Conservation (phyloP, 164 flowering plant genomes). For the Annona cherimola region DNA sequence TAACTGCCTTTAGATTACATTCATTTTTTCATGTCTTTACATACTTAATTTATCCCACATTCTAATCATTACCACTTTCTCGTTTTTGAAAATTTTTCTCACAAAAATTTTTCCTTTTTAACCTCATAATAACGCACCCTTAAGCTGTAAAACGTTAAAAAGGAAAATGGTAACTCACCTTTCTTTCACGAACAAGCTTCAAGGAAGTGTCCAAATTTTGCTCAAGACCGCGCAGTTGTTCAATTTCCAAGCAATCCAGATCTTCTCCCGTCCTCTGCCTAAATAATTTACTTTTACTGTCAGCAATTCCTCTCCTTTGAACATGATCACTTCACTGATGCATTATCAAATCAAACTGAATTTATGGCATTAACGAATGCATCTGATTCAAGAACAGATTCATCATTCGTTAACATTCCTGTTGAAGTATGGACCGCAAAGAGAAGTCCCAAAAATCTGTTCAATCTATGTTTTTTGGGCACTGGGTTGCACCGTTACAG, state of each 20-base stretch:
- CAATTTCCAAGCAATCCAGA: conserved; percentile 27
- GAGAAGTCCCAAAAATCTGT: no score
- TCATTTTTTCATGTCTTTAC: no score
- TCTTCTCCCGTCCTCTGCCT: conserved; percentile 59
- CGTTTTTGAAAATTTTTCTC: not conserved
- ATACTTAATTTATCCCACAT: no score
- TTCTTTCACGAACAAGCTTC: conserved; percentile 29
- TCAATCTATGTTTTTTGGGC: no score
- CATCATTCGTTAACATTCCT: no score
- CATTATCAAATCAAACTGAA: not conserved
- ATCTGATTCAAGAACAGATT: conserved; percentile 8
- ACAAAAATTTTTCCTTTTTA: not conserved
- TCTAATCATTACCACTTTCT: not conserved
- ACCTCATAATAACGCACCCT: no score
- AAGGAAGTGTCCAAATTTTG: conserved; percentile 34
- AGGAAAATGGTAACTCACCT: conserved; percentile 19
- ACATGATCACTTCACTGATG: not conserved
- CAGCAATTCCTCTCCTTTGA: not conserved
- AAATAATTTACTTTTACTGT: not conserved
- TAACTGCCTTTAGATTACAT: no score
- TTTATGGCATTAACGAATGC: not conserved
- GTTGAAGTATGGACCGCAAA: no score
- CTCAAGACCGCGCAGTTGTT: conserved; percentile 40
- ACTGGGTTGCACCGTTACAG: no score
- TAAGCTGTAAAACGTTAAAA: not conserved